phyloP scores from a whole-genome alignment of 164 flowering plant species.

The Umbellularia californica region DNA sequence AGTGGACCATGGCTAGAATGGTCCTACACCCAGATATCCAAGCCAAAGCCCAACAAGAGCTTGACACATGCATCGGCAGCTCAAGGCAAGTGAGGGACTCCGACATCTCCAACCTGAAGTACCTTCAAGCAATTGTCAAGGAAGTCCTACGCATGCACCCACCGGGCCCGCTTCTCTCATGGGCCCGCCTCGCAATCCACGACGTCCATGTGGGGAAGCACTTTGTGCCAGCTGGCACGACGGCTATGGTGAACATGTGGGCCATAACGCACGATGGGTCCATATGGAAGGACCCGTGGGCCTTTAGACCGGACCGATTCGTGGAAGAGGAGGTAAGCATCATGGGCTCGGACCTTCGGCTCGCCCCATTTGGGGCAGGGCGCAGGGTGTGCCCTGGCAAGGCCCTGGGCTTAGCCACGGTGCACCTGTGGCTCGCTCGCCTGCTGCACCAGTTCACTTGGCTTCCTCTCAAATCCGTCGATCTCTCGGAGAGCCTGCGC shows the following conservation, averaged over 20 bases:
- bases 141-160: slow-evolving; percentile 80
- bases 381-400: slow-evolving; percentile 75
- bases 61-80: slow-evolving; percentile 40
- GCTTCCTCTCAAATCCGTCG: slow-evolving; percentile 46
- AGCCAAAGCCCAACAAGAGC: slow-evolving; percentile 53
- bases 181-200: slow-evolving; percentile 76
- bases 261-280: slow-evolving; percentile 70
- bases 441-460: slow-evolving; percentile 54
- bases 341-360: slow-evolving; percentile 71
- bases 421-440: slow-evolving; percentile 63
- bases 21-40: slow-evolving; percentile 68
- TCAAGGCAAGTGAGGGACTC: slow-evolving; percentile 46
- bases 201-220: slow-evolving; percentile 59
- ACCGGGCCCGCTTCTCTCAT: slow-evolving; percentile 82
- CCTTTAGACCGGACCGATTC: slow-evolving; percentile 67
- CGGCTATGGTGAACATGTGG: slow-evolving; percentile 98
- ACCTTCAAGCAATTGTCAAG: slow-evolving; percentile 65
- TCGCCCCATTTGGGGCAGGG: slow-evolving; percentile 81
- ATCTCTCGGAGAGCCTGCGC: slow-evolving; percentile 58
- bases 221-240: slow-evolving; percentile 72
- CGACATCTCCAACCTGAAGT: slow-evolving; percentile 56
- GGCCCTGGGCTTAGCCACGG: slow-evolving; percentile 62
- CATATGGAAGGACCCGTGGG: slow-evolving; percentile 67
- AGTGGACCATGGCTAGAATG: slow-evolving; percentile 79
- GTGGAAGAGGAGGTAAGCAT: slow-evolving; percentile 53